A percentile compares a stretch with the other conserved stretches of the same genome.
phyloP scores from a whole-genome alignment of 2,329 filamentous ascomycete species.

The Aureobasidium sp. region DNA sequence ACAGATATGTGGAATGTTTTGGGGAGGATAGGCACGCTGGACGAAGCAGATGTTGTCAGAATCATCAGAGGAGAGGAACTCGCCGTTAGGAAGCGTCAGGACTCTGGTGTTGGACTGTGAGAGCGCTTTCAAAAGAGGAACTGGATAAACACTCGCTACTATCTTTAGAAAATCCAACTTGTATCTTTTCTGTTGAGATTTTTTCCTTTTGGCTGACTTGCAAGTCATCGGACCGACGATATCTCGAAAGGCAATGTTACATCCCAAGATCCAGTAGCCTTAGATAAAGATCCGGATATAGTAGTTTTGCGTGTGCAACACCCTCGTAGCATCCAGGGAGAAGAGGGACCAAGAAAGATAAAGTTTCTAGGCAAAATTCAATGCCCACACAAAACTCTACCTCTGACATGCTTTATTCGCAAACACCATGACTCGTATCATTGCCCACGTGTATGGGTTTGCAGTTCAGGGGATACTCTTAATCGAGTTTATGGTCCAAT shows the following conservation, averaged over 20 bases:
- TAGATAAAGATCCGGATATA: background rate
- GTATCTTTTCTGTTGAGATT: background rate
- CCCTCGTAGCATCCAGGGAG: background rate
- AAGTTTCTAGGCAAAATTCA: background rate
- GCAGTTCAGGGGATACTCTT: too few species aligned
- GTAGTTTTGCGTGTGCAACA: background rate
- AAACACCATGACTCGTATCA: background rate
- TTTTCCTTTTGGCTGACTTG: background rate
- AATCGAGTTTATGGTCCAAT: background rate
- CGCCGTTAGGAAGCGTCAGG: background rate
- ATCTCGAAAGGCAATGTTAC: background rate
- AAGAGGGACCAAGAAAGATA: too few species aligned
- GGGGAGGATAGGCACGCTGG: background rate
- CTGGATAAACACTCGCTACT: background rate
- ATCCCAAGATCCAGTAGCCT: background rate
- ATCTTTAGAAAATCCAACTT: background rate
- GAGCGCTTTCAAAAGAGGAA: background rate
- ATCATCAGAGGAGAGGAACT: constrained; percentile 8
- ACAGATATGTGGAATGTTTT: background rate
- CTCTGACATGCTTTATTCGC: background rate
- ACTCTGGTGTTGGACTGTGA: constrained; percentile 1
- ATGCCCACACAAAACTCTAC: background rate
- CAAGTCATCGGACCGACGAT: background rate
- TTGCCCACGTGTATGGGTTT: background rate
- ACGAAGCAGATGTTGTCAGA: background rate